Conservation (phyloP, 1,284 basidiomycete species). For the Moesziomyces parantarcticus region DNA sequence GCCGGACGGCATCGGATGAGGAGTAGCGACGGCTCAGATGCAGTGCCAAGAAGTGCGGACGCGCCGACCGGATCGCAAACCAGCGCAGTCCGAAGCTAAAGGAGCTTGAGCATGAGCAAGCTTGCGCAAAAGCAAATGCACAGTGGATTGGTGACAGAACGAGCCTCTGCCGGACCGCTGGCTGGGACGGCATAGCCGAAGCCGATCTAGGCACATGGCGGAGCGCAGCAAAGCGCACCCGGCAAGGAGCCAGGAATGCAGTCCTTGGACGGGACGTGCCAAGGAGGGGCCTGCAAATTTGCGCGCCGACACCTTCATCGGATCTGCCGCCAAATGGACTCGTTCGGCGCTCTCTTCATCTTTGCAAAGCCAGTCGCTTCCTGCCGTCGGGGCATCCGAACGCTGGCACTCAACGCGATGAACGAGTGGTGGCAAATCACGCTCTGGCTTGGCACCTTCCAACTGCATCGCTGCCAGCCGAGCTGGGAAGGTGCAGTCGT, state of each 20-base stretch:
- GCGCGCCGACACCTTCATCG: too few species aligned
- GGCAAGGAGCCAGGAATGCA: background rate
- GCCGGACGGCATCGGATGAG: background rate
- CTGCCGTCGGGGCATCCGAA: background rate
- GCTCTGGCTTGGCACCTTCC: background rate
- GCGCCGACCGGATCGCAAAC: background rate
- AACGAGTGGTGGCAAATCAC: background rate
- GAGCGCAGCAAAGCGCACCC: background rate
- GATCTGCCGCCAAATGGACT: too few species aligned
- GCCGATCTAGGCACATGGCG: background rate
- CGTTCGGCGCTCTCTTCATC: too few species aligned
- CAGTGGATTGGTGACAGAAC: too few species aligned
- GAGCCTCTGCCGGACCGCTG: too few species aligned
- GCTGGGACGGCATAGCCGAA: background rate
- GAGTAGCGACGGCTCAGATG: background rate
- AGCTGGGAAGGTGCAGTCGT: background rate
- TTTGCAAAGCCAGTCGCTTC: background rate
- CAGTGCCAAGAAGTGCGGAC: background rate
- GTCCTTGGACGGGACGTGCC: background rate
- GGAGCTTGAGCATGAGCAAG: background rate
- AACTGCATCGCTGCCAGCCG: background rate
- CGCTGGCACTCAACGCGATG: background rate
- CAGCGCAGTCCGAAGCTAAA: background rate
- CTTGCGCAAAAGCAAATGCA: background rate
- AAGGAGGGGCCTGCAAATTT: too few species aligned